These are phyloP conservation scores for Carex scoparia DNA, from an alignment of 176 grass and related monocot genomes.

Conservation along the genomic window DNA sequence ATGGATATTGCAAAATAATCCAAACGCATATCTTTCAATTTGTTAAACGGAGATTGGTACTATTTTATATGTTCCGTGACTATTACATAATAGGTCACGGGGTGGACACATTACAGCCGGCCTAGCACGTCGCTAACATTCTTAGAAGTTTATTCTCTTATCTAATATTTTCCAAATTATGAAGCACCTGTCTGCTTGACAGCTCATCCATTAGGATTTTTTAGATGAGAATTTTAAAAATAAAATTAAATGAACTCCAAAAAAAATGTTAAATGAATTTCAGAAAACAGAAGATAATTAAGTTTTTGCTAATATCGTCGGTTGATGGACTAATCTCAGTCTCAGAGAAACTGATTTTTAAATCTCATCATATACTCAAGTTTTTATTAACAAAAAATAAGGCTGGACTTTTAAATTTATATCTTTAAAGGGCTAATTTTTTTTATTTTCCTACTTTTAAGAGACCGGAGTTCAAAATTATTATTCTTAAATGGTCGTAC, in stretches of 20 bases:
- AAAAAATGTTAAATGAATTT: neutral
- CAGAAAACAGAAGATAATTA: too few species aligned
- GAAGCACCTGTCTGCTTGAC: neutral
- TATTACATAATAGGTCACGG: neutral
- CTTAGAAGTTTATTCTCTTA: neutral
- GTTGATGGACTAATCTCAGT: too few species aligned
- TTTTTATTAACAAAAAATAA: too few species aligned
- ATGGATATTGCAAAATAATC: constrained; percentile 8
- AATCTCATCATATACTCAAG: too few species aligned
- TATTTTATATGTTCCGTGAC: neutral
- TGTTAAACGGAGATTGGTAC: neutral
- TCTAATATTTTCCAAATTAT: neutral
- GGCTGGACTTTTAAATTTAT: too few species aligned
- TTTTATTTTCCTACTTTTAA: too few species aligned
- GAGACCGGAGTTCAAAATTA: too few species aligned
- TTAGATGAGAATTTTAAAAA: neutral
- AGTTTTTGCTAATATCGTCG: too few species aligned
- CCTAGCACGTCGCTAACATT: constrained; percentile 1
- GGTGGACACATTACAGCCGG: neutral
- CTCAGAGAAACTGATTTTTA: too few species aligned
- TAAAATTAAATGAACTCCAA: neutral
- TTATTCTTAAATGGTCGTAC: too few species aligned
- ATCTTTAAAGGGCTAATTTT: too few species aligned
- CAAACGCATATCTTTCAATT: constrained; percentile 9
- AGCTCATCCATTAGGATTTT: neutral